phyloP scores from a whole-genome alignment of 371 early-diverging fungal species.

The Apophysomyces ossiformis region DNA sequence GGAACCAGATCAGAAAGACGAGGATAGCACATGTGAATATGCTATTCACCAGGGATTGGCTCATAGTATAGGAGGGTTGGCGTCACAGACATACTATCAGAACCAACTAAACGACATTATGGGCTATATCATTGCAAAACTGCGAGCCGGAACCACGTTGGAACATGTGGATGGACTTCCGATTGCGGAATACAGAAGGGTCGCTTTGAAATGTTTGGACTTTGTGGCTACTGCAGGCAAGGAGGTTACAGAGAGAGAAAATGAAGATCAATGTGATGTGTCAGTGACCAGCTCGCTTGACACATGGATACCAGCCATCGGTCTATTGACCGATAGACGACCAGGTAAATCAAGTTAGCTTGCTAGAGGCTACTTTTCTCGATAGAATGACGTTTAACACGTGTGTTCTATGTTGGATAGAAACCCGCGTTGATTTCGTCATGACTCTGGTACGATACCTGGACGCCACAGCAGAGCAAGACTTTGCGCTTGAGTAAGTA shows the following conservation, averaged over 20 bases:
- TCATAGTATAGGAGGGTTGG: conserved; percentile 72
- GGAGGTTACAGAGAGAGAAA: conserved; percentile 15
- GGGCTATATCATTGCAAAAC: conserved; percentile 70
- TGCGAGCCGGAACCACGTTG: conserved; percentile 50
- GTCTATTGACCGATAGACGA: conserved; percentile 33
- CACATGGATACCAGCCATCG: conserved; percentile 45
- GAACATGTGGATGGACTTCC: conserved; percentile 53
- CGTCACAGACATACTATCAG: conserved; percentile 80
- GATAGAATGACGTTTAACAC: too few species aligned
- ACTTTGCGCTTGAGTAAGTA: conserved; percentile 20
- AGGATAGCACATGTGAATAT: conserved; percentile 35
- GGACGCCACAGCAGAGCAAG: conserved; percentile 39
- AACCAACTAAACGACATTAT: conserved; percentile 86
- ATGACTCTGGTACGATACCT: conserved; percentile 35
- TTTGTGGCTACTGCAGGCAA: conserved; percentile 28
- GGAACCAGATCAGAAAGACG: conserved; percentile 20
- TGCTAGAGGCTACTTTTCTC: too few species aligned
- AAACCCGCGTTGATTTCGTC: conserved; percentile 43
- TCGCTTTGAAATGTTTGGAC: conserved; percentile 56
- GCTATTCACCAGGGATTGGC: conserved; percentile 57
- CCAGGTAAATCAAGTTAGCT: conserved; percentile 23
- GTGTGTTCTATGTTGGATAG: background rate
- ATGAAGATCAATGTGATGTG: conserved; percentile 4
- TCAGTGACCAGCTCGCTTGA: conserved; percentile 30
- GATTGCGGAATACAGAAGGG: conserved; percentile 49